A percentile compares a stretch with the other conserved stretches of the same genome.
phyloP scores from a whole-genome alignment of 139 green algal species.

The Chlamydomonas schloesseri region DNA sequence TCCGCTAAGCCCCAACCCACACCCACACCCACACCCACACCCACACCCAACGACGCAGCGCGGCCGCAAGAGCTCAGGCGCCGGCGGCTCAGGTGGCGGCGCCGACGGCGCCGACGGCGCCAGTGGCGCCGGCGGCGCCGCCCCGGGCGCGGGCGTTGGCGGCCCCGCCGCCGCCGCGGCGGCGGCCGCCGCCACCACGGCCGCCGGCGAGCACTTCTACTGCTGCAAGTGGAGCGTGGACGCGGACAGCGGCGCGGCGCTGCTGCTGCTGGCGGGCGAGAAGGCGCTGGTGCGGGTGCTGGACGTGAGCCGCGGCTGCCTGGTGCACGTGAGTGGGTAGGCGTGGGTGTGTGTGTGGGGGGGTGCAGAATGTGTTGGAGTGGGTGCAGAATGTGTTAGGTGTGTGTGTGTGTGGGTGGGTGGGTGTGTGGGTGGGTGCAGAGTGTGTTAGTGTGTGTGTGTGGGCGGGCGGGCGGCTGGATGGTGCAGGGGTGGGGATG shows the following conservation, averaged over 20 bases:
- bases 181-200: constrained; percentile 1
- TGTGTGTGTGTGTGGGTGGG: too few relatives aligned
- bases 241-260: constrained; percentile 45
- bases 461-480: too few relatives aligned
- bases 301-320: constrained; percentile 48
- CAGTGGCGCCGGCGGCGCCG: background rate
- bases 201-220: constrained; percentile 72
- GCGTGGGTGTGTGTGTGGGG: too few relatives aligned
- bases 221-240: constrained; percentile 74
- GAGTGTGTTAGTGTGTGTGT: too few relatives aligned
- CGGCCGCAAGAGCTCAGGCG: background rate
- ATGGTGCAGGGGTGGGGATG: too few relatives aligned
- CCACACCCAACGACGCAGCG: too few relatives aligned
- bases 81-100: background rate
- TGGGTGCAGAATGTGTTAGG: too few relatives aligned
- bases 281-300: constrained; percentile 72
- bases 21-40: too few relatives aligned
- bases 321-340: constrained; percentile 52
- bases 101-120: background rate
- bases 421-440: too few relatives aligned
- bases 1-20: too few relatives aligned
- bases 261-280: constrained; percentile 82
- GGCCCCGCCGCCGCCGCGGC: background rate
- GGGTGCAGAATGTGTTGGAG: too few relatives aligned
- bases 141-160: background rate